These are phyloP conservation scores for Hymenoscyphus occultus DNA, from an alignment of 2,329 filamentous ascomycete species.

Conservation along the genomic window DNA sequence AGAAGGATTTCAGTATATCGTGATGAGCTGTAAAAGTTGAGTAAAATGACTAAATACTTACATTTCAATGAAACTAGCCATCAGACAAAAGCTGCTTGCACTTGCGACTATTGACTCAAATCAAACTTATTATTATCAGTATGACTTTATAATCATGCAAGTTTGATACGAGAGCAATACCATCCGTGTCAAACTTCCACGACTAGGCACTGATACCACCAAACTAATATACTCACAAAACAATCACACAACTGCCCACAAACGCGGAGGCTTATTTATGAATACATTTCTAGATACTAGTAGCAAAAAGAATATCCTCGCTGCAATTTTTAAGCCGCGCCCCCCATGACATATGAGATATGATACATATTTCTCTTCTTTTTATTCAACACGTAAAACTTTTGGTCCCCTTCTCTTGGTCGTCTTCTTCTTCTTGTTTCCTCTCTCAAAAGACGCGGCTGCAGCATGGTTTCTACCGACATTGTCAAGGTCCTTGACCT, in stretches of 20 bases:
- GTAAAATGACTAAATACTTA: too few species aligned
- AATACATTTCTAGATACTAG: slow-evolving; percentile 30
- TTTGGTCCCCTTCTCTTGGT: slow-evolving; percentile 70
- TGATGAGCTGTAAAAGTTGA: too few species aligned
- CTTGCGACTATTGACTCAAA: too few species aligned
- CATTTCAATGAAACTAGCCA: too few species aligned
- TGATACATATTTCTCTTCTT: slow-evolving; percentile 29
- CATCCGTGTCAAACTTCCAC: neutral
- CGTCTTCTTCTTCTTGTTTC: slow-evolving; percentile 79
- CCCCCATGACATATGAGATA: slow-evolving; percentile 26
- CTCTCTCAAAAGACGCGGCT: slow-evolving; percentile 68
- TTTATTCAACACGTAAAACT: slow-evolving; percentile 68
- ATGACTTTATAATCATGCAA: too few species aligned
- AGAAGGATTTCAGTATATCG: too few species aligned
- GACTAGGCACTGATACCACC: neutral
- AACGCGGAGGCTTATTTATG: slow-evolving; percentile 22
- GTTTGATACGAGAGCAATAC: neutral
- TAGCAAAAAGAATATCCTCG: slow-evolving; percentile 23
- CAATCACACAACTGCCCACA: slow-evolving; percentile 19
- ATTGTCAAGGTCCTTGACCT: slow-evolving; percentile 98
- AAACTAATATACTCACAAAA: neutral
- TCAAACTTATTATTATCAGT: too few species aligned
- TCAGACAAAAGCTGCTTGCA: too few species aligned
- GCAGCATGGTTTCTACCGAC: slow-evolving; percentile 82
- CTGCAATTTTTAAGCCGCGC: slow-evolving; percentile 25